Conservation (phyloP, 208 protist genomes). For the Blechomonas ayalai region DNA sequence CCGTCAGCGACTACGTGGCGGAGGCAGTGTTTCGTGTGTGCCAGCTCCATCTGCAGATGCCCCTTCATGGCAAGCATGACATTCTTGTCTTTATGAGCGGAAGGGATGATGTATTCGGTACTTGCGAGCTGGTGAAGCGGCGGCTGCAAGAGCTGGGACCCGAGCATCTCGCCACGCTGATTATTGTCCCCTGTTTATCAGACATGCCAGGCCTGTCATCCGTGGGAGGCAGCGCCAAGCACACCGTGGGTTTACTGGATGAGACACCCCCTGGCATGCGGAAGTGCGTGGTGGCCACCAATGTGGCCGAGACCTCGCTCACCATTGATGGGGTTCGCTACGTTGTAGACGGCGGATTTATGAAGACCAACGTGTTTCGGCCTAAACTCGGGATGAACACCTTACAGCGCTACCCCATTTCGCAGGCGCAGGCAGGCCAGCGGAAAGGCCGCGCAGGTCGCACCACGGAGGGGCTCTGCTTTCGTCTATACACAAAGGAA, state of each 20-base stretch:
- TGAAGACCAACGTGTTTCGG: slow-evolving; percentile 99
- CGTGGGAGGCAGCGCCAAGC: slow-evolving; percentile 28
- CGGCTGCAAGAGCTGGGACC: slow-evolving; percentile 83
- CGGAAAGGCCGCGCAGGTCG: slow-evolving; percentile 96
- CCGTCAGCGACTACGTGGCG: slow-evolving; percentile 75
- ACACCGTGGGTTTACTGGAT: slow-evolving; percentile 93
- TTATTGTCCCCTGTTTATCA: slow-evolving; percentile 85
- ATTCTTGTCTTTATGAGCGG: slow-evolving; percentile 99
- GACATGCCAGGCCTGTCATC: slow-evolving; percentile 48
- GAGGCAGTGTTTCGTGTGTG: slow-evolving; percentile 79
- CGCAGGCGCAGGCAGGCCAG: slow-evolving; percentile 96
- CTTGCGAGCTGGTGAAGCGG: slow-evolving; percentile 80
- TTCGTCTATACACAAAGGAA: slow-evolving; percentile 96
- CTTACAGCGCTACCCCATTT: slow-evolving; percentile 94
- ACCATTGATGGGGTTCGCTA: slow-evolving; percentile 97
- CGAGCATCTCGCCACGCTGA: slow-evolving; percentile 92
- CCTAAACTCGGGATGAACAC: slow-evolving; percentile 96
- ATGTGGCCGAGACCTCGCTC: slow-evolving; percentile 99
- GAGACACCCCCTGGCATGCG: slow-evolving; percentile 83
- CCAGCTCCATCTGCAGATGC: slow-evolving; percentile 80
- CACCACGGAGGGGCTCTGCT: slow-evolving; percentile 93
- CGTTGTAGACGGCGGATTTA: slow-evolving; percentile 97
- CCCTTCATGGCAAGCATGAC: slow-evolving; percentile 87
- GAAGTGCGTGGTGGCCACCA: slow-evolving; percentile 99
- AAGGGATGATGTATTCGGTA: slow-evolving; percentile 95